Base-by-base conservation (phyloP, 345 rosid genomes). In the Bruguiera sexangula region DNA sequence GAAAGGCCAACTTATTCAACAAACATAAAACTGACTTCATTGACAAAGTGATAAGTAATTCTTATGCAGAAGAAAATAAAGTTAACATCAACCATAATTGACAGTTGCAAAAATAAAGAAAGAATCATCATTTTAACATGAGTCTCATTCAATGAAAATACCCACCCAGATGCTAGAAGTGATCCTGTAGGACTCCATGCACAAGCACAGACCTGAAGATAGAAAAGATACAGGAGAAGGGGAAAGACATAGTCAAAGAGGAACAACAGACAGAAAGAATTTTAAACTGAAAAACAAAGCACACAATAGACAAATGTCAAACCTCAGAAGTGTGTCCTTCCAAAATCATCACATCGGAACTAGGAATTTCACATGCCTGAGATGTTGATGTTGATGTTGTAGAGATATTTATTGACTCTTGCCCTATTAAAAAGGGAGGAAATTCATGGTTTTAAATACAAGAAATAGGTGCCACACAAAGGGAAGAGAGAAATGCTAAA, bases 121-220 rank as follows among this genome's bases (percentile, higher is more conserved):
- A 59, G 37, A 67, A 65, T 27, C 32, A 34, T 37, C 39, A 24
- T 67, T 43, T 43, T 24, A 75, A 62, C 15, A 61, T 43, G 55
- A 62, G 65, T 66, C 43, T 62, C 22, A 50, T 63, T 19, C 65
- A 59, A 64, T 65, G 61, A 66, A 80, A 70, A 43, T 65, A 81
- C 96, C 66, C 65, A 92, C 99, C 98, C 99, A 60, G 99, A 96
- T 34, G 99, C 99, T 86, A 96, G 97, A 81, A 96, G 84, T 60
- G 98, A 89, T 73, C 94, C 98, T n/a, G 95, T 79, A 34, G 99
- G 99, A 84, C 97, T 89, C 99, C 98, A 96, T 60, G 99, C 98
- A 70, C 99, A 90, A 30, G 97, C 96, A 78, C 99, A 92, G 79
- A 96, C 98, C 98, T 96, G 78, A 26, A 79, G 62, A 50, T 48